A percentile compares a stretch with the other conserved stretches of the same genome.
Conservation (phyloP, 768 basidiomycete genomes). For the Lactarius akahatsu region DNA sequence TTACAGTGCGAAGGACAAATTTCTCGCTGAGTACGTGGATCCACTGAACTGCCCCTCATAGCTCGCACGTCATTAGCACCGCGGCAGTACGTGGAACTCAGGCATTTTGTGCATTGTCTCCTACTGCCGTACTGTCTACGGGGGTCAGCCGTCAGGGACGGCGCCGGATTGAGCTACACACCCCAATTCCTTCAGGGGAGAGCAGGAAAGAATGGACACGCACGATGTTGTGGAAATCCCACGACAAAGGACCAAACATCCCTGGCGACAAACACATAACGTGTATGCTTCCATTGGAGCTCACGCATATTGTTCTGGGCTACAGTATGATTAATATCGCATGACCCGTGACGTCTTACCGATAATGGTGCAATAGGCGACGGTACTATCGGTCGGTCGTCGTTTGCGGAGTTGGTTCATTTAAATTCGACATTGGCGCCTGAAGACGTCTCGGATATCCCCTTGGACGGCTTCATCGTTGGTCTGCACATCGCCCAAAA, state of each 20-base stretch:
- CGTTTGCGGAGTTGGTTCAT: constrained; percentile 31
- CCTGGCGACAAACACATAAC: constrained; percentile 27
- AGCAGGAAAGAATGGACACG: constrained; percentile 25
- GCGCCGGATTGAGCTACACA: constrained; percentile 11
- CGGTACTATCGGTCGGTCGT: constrained; percentile 34
- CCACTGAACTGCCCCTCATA: constrained; percentile 13
- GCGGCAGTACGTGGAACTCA: constrained; percentile 17
- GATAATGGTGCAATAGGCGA: constrained; percentile 31
- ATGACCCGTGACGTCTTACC: neutral
- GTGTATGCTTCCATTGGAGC: constrained; percentile 48
- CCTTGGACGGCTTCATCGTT: constrained; percentile 50
- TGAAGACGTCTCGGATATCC: constrained; percentile 43
- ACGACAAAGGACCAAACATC: constrained; percentile 9
- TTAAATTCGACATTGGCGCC: constrained; percentile 31
- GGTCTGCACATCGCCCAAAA: constrained; percentile 57
- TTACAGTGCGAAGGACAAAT: constrained; percentile 17
- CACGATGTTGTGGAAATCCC: constrained; percentile 34
- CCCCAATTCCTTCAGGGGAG: constrained; percentile 3
- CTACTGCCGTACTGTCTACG: constrained; percentile 30
- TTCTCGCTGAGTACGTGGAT: neutral
- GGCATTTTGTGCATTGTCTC: constrained; percentile 18
- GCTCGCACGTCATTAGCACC: constrained; percentile 23
- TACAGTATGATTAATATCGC: constrained; percentile 39
- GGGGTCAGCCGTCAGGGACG: constrained; percentile 23
- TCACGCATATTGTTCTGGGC: constrained; percentile 60